Conservation (phyloP, 306 rosid species). For the Quercus suber region DNA sequence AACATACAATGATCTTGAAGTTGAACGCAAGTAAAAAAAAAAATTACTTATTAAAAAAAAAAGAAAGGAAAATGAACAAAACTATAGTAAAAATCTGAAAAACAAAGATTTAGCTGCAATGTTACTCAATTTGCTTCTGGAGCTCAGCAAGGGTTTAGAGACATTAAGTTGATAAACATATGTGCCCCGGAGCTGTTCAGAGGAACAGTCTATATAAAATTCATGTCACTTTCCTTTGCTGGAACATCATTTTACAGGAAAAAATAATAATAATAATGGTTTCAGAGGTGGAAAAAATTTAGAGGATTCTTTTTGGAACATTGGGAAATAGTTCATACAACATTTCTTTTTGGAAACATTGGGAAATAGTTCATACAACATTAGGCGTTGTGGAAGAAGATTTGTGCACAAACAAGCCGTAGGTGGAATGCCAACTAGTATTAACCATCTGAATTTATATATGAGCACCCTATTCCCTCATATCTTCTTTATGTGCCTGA, state of each 20-base stretch:
- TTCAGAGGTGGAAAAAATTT: neutral
- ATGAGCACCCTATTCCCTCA: neutral
- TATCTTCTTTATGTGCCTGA: neutral
- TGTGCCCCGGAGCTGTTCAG: neutral
- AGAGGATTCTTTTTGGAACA: neutral
- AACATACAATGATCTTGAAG: constrained; percentile 10
- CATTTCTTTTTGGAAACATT: neutral
- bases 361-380: neutral
- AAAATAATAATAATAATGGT: neutral
- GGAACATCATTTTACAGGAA: neutral
- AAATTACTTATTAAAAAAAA: neutral
- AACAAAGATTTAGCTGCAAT: neutral
- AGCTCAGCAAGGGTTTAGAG: neutral
- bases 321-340: neutral
- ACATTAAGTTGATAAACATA: neutral
- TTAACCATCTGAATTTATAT: neutral
- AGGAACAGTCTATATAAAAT: neutral
- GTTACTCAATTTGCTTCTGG: neutral
- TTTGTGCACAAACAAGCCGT: neutral
- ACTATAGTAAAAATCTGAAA: neutral
- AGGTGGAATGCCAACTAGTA: neutral
- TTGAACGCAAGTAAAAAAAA: neutral
- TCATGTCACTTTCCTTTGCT: neutral
- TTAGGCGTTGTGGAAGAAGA: neutral
- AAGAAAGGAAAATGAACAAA: neutral